These are phyloP conservation scores for Volvariella volvacea DNA, from an alignment of 1,284 basidiomycete genomes.

Conservation along the genomic window DNA sequence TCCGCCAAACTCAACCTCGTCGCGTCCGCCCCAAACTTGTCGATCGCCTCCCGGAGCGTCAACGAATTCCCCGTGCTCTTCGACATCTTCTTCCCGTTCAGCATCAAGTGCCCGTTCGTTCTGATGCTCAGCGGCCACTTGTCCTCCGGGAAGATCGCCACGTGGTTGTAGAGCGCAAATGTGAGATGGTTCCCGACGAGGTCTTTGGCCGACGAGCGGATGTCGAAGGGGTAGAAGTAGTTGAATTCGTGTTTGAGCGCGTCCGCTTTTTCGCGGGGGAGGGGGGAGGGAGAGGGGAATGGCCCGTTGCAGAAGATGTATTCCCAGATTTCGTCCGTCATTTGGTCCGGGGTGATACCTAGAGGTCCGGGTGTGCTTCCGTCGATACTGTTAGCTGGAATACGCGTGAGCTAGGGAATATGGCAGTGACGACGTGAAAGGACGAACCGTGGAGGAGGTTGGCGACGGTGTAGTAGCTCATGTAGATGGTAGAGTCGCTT, in stretches of 20 bases:
- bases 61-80: conserved; percentile 93
- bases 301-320: conserved; percentile 81
- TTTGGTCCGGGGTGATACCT: conserved; percentile 82
- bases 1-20: conserved; percentile 92
- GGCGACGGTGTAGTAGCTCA: conserved; percentile 96
- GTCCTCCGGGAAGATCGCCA: conserved; percentile 89
- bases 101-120: conserved; percentile 94
- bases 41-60: conserved; percentile 71
- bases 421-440: not conserved
- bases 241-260: conserved; percentile 87
- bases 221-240: conserved; percentile 98
- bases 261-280: conserved; percentile 77
- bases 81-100: conserved; percentile 99
- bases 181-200: conserved; percentile 96
- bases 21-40: conserved; percentile 91
- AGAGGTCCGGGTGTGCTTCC: conserved; percentile 80
- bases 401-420: not conserved
- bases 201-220: conserved; percentile 99
- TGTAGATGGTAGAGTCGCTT: conserved; percentile 98
- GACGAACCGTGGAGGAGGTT: conserved; percentile 78
- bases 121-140: conserved; percentile 93
- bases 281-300: conserved; percentile 63
- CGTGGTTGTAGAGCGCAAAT: conserved; percentile 93
- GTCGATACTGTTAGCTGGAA: conserved; percentile 61
- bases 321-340: conserved; percentile 98